Conservation (phyloP, 2,329 filamentous ascomycete genomes). For the Dothidotthia symphoricarpi region DNA sequence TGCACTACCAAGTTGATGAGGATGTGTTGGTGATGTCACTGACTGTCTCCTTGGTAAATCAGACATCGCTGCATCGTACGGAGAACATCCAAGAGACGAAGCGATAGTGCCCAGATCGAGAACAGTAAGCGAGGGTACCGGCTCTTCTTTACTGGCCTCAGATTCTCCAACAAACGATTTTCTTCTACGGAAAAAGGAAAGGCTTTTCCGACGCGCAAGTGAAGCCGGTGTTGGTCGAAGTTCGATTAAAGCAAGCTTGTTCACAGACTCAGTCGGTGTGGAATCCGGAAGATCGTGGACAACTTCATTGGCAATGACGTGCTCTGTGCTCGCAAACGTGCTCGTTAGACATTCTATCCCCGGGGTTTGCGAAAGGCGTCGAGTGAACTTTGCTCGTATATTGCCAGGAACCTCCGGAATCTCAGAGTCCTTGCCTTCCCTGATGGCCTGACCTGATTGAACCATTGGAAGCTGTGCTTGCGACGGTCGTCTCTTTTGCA, state of each 20-base stretch:
- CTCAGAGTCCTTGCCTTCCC: conserved; percentile 32
- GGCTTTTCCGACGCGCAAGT: conserved; percentile 24
- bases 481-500: conserved; percentile 35
- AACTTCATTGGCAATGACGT: conserved; percentile 16
- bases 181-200: conserved; percentile 30
- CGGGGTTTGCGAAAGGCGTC: conserved; percentile 36
- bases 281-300: conserved; percentile 2
- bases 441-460: conserved; percentile 31
- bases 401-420: conserved; percentile 37
- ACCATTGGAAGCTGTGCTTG: conserved; percentile 29
- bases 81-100: conserved; percentile 43
- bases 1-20: conserved; percentile 36
- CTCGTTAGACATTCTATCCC: conserved; percentile 40
- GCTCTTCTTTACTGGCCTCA: conserved; percentile 15
- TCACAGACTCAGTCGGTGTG: conserved; percentile 13
- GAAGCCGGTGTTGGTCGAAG: conserved; percentile 23
- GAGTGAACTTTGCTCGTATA: conserved; percentile 38
- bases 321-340: conserved; percentile 35
- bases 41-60: conserved; percentile 12
- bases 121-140: conserved; percentile 22
- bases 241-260: conserved; percentile 17
- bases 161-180: conserved; percentile 28
- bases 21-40: conserved; percentile 31
- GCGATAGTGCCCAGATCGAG: conserved; percentile 46
- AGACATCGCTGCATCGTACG: conserved; percentile 46